These are phyloP conservation scores for Cyclotella kingstonii DNA, from an alignment of 108 stramenopile genomes.

Conservation along the genomic window DNA sequence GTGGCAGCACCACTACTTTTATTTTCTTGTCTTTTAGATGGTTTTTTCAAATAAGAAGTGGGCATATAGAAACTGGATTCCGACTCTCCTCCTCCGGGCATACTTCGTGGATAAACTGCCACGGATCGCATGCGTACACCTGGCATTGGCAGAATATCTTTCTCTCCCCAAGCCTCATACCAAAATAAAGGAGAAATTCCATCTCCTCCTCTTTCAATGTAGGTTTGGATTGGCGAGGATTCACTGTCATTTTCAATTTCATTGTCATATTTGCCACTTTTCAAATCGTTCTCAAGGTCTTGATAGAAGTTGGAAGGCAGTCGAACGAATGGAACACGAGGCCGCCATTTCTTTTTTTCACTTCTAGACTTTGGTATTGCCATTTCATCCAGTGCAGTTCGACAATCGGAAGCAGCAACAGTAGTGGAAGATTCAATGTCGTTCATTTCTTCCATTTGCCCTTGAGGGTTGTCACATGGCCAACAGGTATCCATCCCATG, in stretches of 20 bases:
- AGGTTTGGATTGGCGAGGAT: background rate
- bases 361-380: too few relatives aligned
- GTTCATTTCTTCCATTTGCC: too few relatives aligned
- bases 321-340: conserved; percentile 75
- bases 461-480: conserved; percentile 57
- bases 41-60: conserved; percentile 4
- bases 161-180: conserved; percentile 66
- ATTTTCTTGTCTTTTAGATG: too few relatives aligned
- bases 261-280: too few relatives aligned
- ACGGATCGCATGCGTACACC: conserved; percentile 68
- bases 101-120: conserved; percentile 59
- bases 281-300: conserved; percentile 17
- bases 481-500: conserved; percentile 50
- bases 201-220: conserved; percentile 47
- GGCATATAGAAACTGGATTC: conserved; percentile 44
- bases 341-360: conserved; percentile 44
- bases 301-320: conserved; percentile 67
- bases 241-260: too few relatives aligned
- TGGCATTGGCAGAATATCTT: conserved; percentile 49
- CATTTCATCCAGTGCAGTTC: too few relatives aligned
- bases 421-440: too few relatives aligned
- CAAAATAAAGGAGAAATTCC: conserved; percentile 86
- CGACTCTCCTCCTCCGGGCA: conserved; percentile 29
- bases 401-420: too few relatives aligned
- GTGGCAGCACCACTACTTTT: too few relatives aligned